phyloP scores from a whole-genome alignment of 2,329 filamentous ascomycete species.

The Sporothrix phasma region DNA sequence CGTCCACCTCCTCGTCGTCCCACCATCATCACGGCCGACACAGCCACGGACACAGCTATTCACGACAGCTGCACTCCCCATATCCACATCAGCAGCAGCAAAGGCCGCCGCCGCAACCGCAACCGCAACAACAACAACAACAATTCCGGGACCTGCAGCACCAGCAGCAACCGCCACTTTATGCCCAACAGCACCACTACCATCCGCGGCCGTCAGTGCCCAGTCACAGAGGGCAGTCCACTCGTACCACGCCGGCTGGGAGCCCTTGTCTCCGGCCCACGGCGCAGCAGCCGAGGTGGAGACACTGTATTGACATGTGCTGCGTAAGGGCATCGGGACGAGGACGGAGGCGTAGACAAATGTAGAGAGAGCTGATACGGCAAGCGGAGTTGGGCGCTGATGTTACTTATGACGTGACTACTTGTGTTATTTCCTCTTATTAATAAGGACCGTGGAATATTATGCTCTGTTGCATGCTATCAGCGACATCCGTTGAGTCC shows the following conservation, averaged over 20 bases:
- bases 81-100: neutral
- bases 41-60: neutral
- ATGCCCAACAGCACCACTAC: neutral
- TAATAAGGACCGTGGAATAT: neutral
- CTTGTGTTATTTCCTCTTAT: neutral
- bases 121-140: neutral
- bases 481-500: too few relatives aligned
- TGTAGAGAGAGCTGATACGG: neutral
- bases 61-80: neutral
- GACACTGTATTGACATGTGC: neutral
- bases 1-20: slow-evolving; percentile 22
- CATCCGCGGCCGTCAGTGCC: neutral
- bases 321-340: too few relatives aligned
- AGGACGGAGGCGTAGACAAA: neutral
- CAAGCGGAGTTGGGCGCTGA: neutral
- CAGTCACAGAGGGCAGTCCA: neutral
- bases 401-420: neutral
- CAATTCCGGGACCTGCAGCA: neutral
- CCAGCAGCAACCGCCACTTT: neutral
- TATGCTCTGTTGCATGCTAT: neutral
- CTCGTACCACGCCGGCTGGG: slow-evolving; percentile 2
- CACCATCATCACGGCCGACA: slow-evolving; percentile 19
- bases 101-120: neutral
- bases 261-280: neutral
- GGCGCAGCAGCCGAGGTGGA: neutral